These are phyloP conservation scores for Globisporangium cystogenes DNA, from an alignment of 352 stramenopile species.

Conservation along the genomic window DNA sequence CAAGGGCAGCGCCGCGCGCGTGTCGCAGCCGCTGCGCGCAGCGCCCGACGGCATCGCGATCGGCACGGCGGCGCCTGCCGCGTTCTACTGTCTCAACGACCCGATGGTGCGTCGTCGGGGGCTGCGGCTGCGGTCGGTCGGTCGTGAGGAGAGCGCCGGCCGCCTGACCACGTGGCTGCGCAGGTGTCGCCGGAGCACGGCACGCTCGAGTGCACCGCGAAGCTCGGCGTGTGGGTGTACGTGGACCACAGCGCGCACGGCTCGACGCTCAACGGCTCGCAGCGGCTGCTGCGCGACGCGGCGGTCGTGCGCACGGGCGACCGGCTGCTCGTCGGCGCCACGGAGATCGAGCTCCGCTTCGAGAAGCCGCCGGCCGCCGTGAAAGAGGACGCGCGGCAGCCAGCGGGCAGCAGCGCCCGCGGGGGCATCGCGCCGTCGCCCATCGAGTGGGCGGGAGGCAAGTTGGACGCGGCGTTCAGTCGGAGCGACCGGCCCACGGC, in stretches of 20 bases:
- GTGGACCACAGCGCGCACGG: constrained; percentile 64
- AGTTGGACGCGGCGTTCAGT: neutral
- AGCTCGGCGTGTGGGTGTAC: constrained; percentile 63
- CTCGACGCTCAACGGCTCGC: constrained; percentile 33
- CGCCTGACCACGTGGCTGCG: neutral
- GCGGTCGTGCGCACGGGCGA: constrained; percentile 56
- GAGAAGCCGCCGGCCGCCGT: constrained; percentile 3
- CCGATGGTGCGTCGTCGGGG: constrained; percentile 4
- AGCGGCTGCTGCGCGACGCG: constrained; percentile 37
- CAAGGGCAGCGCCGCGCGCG: constrained; percentile 5
- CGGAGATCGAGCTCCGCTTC: constrained; percentile 40
- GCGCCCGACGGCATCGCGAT: constrained; percentile 17
- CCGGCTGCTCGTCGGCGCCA: constrained; percentile 43
- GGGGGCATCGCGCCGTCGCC: constrained; percentile 6
- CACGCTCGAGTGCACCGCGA: constrained; percentile 42
- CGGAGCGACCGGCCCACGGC: constrained; percentile 6
- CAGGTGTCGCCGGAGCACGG: constrained; percentile 26
- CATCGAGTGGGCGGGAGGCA: constrained; percentile 3
- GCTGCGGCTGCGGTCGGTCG: too few species aligned
- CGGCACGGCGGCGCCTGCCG: constrained; percentile 13
- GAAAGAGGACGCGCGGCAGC: neutral
- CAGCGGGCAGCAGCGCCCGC: neutral
- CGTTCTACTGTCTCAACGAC: constrained; percentile 20
- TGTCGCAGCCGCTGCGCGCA: constrained; percentile 1
- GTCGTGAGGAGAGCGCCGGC: too few species aligned